Percentiles rank a stretch among this genome's conserved stretches.
Conservation (phyloP, 495 filamentous ascomycete genomes). For the Durotheca rogersii region DNA sequence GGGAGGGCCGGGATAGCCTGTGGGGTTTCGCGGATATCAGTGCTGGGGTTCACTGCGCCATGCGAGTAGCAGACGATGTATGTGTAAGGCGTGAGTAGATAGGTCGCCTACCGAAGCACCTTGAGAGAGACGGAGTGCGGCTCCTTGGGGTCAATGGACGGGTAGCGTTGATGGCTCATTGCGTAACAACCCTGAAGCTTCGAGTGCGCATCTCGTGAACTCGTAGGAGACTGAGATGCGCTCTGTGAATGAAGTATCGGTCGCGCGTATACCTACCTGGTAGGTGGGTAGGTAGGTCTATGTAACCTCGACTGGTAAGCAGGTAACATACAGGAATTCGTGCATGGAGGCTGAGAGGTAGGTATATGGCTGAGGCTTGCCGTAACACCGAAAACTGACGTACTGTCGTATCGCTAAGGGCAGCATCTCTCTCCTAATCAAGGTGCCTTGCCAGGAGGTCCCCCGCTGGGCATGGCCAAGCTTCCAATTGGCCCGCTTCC, state of each 20-base stretch:
- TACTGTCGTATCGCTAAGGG: too few relatives aligned
- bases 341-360: too few relatives aligned
- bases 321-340: too few relatives aligned
- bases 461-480: too few relatives aligned
- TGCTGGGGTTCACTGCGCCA: too few relatives aligned
- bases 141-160: constrained; percentile 65
- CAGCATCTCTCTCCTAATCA: too few relatives aligned
- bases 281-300: not conserved
- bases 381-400: not conserved
- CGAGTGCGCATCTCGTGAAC: not conserved
- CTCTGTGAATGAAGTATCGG: not conserved
- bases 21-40: too few relatives aligned
- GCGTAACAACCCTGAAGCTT: constrained; percentile 2
- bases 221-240: not conserved
- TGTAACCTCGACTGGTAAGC: too few relatives aligned
- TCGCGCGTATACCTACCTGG: constrained; percentile 1
- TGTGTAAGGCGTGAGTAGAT: not conserved
- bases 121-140: constrained; percentile 86
- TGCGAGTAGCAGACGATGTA: too few relatives aligned
- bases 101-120: constrained; percentile 59
- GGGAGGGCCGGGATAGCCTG: constrained; percentile 55
- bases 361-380: too few relatives aligned
- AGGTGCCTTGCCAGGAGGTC: too few relatives aligned
- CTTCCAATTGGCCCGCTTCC: too few relatives aligned
- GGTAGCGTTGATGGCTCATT: constrained; percentile 55